These are phyloP conservation scores for Kuraishia ogatae DNA, from an alignment of 805 yeast genomes.

Conservation along the genomic window DNA sequence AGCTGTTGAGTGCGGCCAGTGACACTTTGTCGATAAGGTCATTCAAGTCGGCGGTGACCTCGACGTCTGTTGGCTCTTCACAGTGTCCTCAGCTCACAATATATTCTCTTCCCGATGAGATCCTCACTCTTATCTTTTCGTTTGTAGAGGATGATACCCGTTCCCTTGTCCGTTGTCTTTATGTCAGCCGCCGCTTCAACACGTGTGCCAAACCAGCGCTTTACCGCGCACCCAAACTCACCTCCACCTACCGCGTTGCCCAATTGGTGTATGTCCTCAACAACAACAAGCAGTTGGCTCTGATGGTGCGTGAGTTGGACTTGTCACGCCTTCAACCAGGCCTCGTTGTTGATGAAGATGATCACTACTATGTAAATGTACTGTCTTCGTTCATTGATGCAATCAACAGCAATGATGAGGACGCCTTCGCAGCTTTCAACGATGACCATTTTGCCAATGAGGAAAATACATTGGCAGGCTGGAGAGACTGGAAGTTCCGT, in stretches of 20 bases:
- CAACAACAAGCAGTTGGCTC: constrained; percentile 45
- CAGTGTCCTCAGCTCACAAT: constrained; percentile 12
- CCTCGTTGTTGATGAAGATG: constrained; percentile 15
- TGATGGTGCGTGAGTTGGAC: constrained; percentile 47
- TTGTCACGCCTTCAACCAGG: constrained; percentile 42
- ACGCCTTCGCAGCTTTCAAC: not conserved
- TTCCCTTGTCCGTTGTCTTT: constrained; percentile 35
- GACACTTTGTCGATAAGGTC: constrained; percentile 31
- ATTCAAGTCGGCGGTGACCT: constrained; percentile 17
- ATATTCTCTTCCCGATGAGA: constrained; percentile 32
- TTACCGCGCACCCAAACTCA: constrained; percentile 45
- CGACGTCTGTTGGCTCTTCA: not conserved
- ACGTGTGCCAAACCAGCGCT: constrained; percentile 42
- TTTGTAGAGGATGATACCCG: constrained; percentile 26
- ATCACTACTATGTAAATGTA: constrained; percentile 6
- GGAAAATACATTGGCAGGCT: constrained; percentile 52
- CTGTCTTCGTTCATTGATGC: constrained; percentile 5
- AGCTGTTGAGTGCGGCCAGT: constrained; percentile 30
- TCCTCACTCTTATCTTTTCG: constrained; percentile 27
- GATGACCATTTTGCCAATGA: not conserved
- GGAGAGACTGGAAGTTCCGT: constrained; percentile 89
- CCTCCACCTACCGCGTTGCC: constrained; percentile 70
- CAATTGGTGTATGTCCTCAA: constrained; percentile 70
- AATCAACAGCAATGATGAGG: constrained; percentile 6
- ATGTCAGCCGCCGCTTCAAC: constrained; percentile 43